A percentile compares a stretch with the other conserved stretches of the same genome.
These are phyloP conservation scores for Solanum microdontum DNA, from an alignment of 257 asterid species.

Conservation along the genomic window DNA sequence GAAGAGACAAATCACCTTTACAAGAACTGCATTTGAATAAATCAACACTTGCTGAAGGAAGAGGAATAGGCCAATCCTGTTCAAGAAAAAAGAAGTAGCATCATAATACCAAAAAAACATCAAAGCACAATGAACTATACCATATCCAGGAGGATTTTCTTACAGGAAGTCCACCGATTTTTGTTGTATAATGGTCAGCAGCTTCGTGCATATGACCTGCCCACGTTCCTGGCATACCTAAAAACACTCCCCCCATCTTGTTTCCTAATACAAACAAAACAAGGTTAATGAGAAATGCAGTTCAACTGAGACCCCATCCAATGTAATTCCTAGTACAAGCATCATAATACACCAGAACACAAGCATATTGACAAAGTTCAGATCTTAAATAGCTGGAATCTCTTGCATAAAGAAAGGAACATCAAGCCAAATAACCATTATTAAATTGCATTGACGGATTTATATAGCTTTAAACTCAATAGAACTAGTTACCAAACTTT, in stretches of 20 bases:
- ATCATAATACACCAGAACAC: neutral
- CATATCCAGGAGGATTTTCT: conserved; percentile 3
- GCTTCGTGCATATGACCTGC: conserved; percentile 63
- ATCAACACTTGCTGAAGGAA: conserved; percentile 19
- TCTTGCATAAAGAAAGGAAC: neutral
- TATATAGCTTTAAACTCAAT: neutral
- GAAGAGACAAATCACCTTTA: conserved; percentile 45
- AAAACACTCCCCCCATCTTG: conserved; percentile 44
- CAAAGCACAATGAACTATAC: neutral
- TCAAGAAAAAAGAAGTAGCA: neutral
- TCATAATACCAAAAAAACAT: neutral
- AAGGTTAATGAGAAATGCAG: neutral
- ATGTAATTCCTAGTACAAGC: neutral
- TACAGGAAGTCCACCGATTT: conserved; percentile 90
- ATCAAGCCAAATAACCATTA: neutral
- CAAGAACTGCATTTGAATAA: conserved; percentile 52
- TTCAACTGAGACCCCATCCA: neutral
- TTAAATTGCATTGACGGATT: neutral
- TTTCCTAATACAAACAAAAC: neutral
- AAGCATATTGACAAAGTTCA: neutral
- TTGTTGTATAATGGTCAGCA: conserved; percentile 79
- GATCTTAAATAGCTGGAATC: neutral
- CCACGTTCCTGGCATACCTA: conserved; percentile 95
- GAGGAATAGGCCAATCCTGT: conserved; percentile 75
- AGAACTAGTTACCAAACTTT: neutral